Evolutionary conservation across 345 rosid species (phyloP), one percentile per base, ranked within the genome.

Genomic region (Erucastrum elatum): DNA sequence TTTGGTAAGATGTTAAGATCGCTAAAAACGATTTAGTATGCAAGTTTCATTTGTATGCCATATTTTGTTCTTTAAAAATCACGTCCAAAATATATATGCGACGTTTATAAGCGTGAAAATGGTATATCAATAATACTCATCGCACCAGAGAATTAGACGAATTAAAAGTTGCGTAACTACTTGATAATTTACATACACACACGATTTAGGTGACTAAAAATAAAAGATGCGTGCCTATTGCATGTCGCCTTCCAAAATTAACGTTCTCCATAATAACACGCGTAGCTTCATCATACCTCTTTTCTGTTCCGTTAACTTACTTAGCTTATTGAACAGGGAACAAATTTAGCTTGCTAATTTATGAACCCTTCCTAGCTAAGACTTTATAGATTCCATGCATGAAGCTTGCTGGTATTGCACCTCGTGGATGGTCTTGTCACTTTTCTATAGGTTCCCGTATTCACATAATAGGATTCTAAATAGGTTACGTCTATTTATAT

Each of bases 191-290:
- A 53, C n/a, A 53, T 13, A 37, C 10, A 70, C 33, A 77, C 76
- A 53, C 46, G 29, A 78, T 71, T 31, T 25, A 78, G 67, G 68
- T 78, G 81, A 71, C 81, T 41, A 2, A 17, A 71, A 72, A 71
- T 21, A 8, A 17, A 62, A 56, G 53, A 59, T 71, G 67, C 8
- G 61, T 65, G 72, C 72, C 11, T 30, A 65, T 56, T 78, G 81
- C 81, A 78, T 78, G 77, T 70, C 81, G 75, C 71, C 35, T 64
- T 64, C 55, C 59, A 21, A 11, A 64, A 21, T 55, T 16, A 64
- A 53, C 64, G 81, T 8, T 53, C 12, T 51, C 55, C 70, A 34
- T 62, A 68, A 33, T 69, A 68, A 76, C n/a, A 63, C 69, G 56
- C 30, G 39, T 62, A 41, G 80, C n/a, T n/a, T 49, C 55, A n/a